These are phyloP conservation scores for Blumeriella jaapii DNA, from an alignment of 2,329 filamentous ascomycete species.

Conservation along the genomic window DNA sequence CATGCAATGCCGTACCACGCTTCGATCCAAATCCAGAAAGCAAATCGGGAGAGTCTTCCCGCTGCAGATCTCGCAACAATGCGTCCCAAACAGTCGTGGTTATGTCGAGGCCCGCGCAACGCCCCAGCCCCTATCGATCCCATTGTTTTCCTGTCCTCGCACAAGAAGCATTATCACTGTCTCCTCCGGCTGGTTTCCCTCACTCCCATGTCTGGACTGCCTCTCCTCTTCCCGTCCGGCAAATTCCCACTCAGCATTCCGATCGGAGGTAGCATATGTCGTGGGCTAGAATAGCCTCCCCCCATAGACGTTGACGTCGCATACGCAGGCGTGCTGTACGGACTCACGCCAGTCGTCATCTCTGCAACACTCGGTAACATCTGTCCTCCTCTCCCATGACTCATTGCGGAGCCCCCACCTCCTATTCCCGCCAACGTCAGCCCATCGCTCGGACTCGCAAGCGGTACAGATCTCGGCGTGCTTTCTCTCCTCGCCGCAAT, in stretches of 20 bases:
- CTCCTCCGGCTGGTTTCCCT: constrained; percentile 37
- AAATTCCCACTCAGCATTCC: constrained; percentile 15
- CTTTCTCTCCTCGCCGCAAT: constrained; percentile 27
- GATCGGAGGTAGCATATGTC: constrained; percentile 28
- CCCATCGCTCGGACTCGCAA: constrained; percentile 29
- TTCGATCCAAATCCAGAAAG: constrained; percentile 9
- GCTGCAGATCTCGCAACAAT: too few relatives aligned
- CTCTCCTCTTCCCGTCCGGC: constrained; percentile 38
- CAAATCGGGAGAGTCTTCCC: background rate
- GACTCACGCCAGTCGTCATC: constrained; percentile 51
- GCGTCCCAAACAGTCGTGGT: too few relatives aligned
- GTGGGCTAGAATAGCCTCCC: constrained; percentile 30
- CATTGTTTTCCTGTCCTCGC: constrained; percentile 7
- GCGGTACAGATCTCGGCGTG: constrained; percentile 26
- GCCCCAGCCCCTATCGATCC: constrained; percentile 1
- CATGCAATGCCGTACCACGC: constrained; percentile 12
- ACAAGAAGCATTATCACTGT: constrained; percentile 22
- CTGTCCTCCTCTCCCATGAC: constrained; percentile 17
- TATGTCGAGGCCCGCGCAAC: constrained; percentile 1
- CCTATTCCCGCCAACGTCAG: constrained; percentile 25
- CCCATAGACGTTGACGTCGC: constrained; percentile 28
- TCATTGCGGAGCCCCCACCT: constrained; percentile 18
- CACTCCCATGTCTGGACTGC: constrained; percentile 36
- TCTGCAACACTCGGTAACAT: constrained; percentile 51
- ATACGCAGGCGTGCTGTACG: constrained; percentile 47